Conservation (phyloP, 192 early-diverging fungal genomes). For the Podila epicladia region DNA sequence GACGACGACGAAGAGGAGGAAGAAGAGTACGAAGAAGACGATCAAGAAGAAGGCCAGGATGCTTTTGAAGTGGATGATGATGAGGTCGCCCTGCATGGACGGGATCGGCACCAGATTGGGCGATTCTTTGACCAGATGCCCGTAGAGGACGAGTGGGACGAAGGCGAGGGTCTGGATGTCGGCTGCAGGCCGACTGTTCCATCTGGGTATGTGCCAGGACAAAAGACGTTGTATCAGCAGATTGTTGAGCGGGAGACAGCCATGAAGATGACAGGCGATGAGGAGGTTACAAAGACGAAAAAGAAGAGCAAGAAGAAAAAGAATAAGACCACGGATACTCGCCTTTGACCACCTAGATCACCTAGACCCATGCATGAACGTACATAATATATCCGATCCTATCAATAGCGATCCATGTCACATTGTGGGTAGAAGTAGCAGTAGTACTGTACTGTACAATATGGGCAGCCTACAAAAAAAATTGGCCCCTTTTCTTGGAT, state of each 20-base stretch:
- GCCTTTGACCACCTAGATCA: no score
- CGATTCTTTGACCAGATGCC: constrained; percentile 33
- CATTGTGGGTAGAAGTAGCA: no score
- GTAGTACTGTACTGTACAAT: no score
- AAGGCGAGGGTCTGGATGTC: constrained; percentile 35
- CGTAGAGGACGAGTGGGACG: constrained; percentile 34
- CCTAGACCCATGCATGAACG: no score
- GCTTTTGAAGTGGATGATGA: constrained; percentile 14
- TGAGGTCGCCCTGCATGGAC: constrained; percentile 34
- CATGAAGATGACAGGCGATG: constrained; percentile 10
- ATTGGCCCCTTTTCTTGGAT: no score
- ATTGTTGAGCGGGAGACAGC: constrained; percentile 30
- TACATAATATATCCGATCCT: no score
- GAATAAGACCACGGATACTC: neutral
- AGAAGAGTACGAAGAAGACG: neutral
- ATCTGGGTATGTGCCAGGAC: neutral
- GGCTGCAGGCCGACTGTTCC: constrained; percentile 14
- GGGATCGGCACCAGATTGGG: constrained; percentile 43
- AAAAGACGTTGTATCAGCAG: constrained; percentile 44
- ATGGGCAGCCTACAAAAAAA: no score
- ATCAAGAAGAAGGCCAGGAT: neutral
- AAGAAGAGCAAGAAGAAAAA: constrained; percentile 5
- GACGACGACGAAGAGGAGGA: constrained; percentile 14
- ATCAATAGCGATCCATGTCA: no score
- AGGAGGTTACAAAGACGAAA: neutral